A percentile compares a stretch with the other conserved stretches of the same genome.
These are phyloP conservation scores for Pleurotus tuoliensis DNA, from an alignment of 768 basidiomycete species.

Conservation along the genomic window DNA sequence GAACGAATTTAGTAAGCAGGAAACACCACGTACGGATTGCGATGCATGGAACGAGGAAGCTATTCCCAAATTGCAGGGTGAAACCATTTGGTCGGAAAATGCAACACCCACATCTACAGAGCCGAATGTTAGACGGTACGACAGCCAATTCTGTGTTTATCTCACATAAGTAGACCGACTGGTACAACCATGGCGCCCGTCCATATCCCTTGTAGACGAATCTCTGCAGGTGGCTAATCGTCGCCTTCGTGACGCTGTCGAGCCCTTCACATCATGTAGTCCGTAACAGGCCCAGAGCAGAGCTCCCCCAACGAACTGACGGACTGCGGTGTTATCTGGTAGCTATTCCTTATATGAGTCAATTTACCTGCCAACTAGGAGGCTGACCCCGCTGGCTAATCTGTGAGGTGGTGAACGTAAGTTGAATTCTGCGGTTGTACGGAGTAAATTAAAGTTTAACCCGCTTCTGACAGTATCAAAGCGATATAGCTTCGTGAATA, in stretches of 20 bases:
- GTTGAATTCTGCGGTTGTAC: neutral
- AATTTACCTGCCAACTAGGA: conserved; percentile 29
- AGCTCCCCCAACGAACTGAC: conserved; percentile 27
- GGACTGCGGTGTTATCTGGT: no score
- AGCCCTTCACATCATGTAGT: conserved; percentile 32
- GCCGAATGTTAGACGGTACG: no score
- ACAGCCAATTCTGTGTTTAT: neutral
- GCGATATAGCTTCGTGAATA: conserved; percentile 33
- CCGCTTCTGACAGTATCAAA: conserved; percentile 35
- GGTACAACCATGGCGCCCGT: conserved; percentile 32
- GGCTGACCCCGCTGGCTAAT: conserved; percentile 32
- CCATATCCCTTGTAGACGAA: conserved; percentile 36
- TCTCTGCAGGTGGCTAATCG: conserved; percentile 22
- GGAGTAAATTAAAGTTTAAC: conserved; percentile 12
- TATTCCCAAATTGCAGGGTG: conserved; percentile 29
- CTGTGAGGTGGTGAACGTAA: conserved; percentile 12
- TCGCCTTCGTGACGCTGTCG: conserved; percentile 20
- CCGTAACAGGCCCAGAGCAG: conserved; percentile 32
- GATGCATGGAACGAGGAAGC: conserved; percentile 32
- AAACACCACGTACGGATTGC: conserved; percentile 28
- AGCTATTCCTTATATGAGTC: neutral
- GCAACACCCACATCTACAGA: no score
- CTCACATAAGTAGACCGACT: conserved; percentile 29
- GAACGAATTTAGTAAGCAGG: neutral
- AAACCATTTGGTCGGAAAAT: conserved; percentile 22